Conservation (phyloP, 371 early-diverging fungal genomes). For the Mortierella sp. region DNA sequence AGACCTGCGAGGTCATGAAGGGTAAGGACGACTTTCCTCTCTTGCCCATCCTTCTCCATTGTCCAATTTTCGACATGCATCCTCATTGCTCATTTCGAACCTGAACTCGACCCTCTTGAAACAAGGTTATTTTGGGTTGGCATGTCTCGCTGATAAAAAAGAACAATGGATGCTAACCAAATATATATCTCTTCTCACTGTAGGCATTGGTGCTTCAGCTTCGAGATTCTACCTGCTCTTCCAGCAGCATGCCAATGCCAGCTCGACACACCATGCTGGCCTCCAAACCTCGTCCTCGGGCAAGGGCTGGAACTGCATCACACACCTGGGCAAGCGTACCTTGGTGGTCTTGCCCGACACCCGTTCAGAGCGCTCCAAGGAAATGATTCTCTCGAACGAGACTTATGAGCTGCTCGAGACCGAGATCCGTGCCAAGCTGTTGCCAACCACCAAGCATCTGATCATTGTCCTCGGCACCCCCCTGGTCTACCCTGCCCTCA, state of each 20-base stretch:
- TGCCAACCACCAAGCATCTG: conserved; percentile 73
- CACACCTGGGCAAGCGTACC: conserved; percentile 79
- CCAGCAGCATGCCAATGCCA: conserved; percentile 86
- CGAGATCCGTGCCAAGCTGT: conserved; percentile 64
- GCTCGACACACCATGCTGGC: conserved; percentile 69
- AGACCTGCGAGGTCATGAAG: conserved; percentile 72
- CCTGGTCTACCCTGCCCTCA: conserved; percentile 81
- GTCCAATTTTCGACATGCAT: neutral
- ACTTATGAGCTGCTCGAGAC: conserved; percentile 75
- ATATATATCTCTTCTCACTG: neutral
- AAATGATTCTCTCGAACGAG: conserved; percentile 70
- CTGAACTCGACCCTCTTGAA: neutral
- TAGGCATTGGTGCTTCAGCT: conserved; percentile 74
- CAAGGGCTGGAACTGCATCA: conserved; percentile 60
- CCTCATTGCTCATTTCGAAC: neutral
- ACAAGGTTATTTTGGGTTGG: conserved; percentile 11
- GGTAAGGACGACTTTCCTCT: conserved; percentile 33
- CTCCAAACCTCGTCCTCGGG: conserved; percentile 63
- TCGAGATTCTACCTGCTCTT: conserved; percentile 85
- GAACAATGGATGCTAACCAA: neutral
- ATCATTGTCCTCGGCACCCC: conserved; percentile 82
- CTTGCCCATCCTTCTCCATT: neutral
- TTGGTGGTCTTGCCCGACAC: conserved; percentile 83
- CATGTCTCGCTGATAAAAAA: neutral
- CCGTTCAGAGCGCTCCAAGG: conserved; percentile 83